Conservation (phyloP, 805 yeast genomes). For the Candida ovalis region DNA sequence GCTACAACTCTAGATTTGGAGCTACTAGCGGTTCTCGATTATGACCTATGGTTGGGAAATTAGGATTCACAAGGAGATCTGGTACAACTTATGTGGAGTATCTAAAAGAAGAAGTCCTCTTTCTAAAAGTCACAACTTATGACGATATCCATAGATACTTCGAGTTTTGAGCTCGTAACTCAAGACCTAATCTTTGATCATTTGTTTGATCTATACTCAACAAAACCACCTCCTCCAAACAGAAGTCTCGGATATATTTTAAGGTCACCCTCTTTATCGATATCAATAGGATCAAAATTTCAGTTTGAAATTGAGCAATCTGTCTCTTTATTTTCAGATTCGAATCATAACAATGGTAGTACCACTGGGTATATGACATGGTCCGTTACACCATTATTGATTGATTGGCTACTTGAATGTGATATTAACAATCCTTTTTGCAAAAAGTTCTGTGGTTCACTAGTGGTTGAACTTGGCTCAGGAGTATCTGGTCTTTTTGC, state of each 20-base stretch:
- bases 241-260: conserved; percentile 24
- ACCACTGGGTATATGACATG: conserved; percentile 68
- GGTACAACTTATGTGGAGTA: neutral
- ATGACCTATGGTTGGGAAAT: neutral
- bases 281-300: conserved; percentile 16
- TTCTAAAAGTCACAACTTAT: too few relatives aligned
- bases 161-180: conserved; percentile 4
- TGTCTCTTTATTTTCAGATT: conserved; percentile 27
- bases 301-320: conserved; percentile 33
- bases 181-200: conserved; percentile 24
- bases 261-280: conserved; percentile 12
- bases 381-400: conserved; percentile 46
- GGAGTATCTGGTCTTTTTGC: conserved; percentile 56
- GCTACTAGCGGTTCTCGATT: too few relatives aligned
- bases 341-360: conserved; percentile 31
- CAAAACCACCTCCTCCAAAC: conserved; percentile 10
- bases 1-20: too few relatives aligned
- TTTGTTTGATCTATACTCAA: conserved; percentile 24
- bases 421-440: conserved; percentile 26
- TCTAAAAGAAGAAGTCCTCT: neutral
- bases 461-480: conserved; percentile 56
- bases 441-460: conserved; percentile 14
- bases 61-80: neutral
- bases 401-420: conserved; percentile 48
- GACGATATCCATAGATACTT: neutral